These are phyloP conservation scores for Helicostylum pulchrum DNA, from an alignment of 192 early-diverging fungal genomes.

Conservation along the genomic window DNA sequence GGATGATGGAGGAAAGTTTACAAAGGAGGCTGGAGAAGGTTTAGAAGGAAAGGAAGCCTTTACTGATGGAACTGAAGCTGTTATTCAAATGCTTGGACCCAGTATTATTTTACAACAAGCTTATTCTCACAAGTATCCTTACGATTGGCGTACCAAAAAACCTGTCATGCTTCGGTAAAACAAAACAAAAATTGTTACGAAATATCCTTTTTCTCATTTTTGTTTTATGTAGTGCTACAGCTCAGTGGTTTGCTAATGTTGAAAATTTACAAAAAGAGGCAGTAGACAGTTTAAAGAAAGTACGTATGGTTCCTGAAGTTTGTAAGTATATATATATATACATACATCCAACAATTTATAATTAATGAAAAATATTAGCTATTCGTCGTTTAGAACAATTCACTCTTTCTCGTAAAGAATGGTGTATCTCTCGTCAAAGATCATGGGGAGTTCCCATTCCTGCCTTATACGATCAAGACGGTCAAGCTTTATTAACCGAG, in stretches of 20 bases:
- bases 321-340: constrained; percentile 28
- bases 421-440: constrained; percentile 82
- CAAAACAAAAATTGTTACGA: background rate
- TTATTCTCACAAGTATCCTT: constrained; percentile 75
- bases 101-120: constrained; percentile 48
- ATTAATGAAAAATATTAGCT: constrained; percentile 24
- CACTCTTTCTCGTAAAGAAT: constrained; percentile 67
- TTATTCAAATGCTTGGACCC: constrained; percentile 52
- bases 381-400: constrained; percentile 59
- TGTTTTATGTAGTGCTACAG: constrained; percentile 56
- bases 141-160: constrained; percentile 82
- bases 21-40: constrained; percentile 56
- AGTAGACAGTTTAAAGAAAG: constrained; percentile 48
- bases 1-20: constrained; percentile 65
- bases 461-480: constrained; percentile 65
- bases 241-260: constrained; percentile 83
- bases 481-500: constrained; percentile 61
- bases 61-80: constrained; percentile 52
- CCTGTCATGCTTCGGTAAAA: constrained; percentile 63
- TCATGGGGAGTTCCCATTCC: constrained; percentile 84
- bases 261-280: constrained; percentile 60
- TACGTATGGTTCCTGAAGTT: constrained; percentile 59
- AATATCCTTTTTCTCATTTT: background rate
- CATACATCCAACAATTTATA: background rate
- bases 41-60: constrained; percentile 63